Evolutionary conservation across 495 filamentous ascomycete species (phyloP).

Genomic region (Neurospora tetrasperma): DNA sequence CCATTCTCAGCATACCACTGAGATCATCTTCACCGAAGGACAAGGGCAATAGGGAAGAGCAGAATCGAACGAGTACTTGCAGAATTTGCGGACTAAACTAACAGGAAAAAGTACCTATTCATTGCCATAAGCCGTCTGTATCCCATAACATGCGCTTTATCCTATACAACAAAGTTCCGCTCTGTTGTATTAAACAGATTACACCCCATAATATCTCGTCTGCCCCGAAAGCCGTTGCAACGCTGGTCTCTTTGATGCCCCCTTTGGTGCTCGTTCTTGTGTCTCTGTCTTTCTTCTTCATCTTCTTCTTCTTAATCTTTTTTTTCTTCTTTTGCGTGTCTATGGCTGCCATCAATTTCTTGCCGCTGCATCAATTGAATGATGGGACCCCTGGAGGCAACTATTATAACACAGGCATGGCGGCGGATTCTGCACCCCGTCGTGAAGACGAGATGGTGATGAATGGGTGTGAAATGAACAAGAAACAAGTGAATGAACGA

Average conservation of each 20-base stretch:
- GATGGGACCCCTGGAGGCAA: background rate
- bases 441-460: background rate
- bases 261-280: background rate
- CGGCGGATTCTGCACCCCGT: background rate
- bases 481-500: background rate
- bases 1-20: background rate
- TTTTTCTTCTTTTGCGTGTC: background rate
- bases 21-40: background rate
- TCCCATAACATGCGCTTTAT: background rate
- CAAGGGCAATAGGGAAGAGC: background rate
- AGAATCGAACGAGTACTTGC: background rate
- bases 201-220: background rate
- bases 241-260: background rate
- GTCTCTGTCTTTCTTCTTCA: background rate
- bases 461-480: conserved; percentile 1
- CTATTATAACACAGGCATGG: background rate
- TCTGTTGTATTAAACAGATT: background rate
- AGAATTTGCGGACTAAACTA: background rate
- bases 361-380: background rate
- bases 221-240: background rate
- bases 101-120: background rate
- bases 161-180: background rate
- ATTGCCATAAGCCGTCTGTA: background rate
- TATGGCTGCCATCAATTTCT: background rate
- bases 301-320: too few species aligned